Evolutionary conservation across 2,329 filamentous ascomycete species (phyloP), one percentile per base, ranked within the genome.

Genomic region (Rosellinia necatrix): DNA sequence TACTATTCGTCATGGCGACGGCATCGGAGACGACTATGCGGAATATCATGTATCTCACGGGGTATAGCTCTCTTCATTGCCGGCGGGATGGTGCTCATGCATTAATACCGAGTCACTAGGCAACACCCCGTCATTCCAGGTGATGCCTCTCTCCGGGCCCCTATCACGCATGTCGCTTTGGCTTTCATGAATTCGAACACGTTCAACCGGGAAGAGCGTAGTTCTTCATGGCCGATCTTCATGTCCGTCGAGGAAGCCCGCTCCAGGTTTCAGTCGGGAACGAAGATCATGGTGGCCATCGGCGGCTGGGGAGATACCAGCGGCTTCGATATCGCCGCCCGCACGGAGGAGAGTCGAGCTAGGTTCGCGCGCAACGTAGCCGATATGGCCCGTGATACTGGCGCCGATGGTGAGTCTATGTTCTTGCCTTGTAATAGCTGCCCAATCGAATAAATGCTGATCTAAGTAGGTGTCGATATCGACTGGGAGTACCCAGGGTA

Each of bases 241-340:
- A 77, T 81, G 69, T 68, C 78, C 1, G 70, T 86, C 2, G 66
- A 71, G 0, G 75, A 78, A 3, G 74, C 85, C 40, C 79, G 83
- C 15, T 71, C 72, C 22, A 74, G 82, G 17, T 87, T 85, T 52
- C 68, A 76, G 10, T 68, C 78, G 0, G 77, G 75, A 4, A 78
- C 80, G 46, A 84, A 87, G 68, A 71, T 88, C 13, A 81, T 85
- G 76, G 78, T 88, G 56, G 81, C 85, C 15, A 79, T 89, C 38
- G 86, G 86, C 12, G 86, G 85, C 24, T 88, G 85, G 85, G 85
- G 81, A 1, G 84, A 88, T 55, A 81, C 80, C 0, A 65, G 68
- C 10, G 85, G 84, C 0, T 88, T 88, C 67, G 73, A 75, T 3
- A 65, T 56, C 1, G 83, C 75, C 2, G 77, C 78, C 3, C 78